A percentile compares a stretch with the other conserved stretches of the same genome.
phyloP scores from a whole-genome alignment of 2,329 filamentous ascomycete genomes.

The Proliferodiscus dingleyae region DNA sequence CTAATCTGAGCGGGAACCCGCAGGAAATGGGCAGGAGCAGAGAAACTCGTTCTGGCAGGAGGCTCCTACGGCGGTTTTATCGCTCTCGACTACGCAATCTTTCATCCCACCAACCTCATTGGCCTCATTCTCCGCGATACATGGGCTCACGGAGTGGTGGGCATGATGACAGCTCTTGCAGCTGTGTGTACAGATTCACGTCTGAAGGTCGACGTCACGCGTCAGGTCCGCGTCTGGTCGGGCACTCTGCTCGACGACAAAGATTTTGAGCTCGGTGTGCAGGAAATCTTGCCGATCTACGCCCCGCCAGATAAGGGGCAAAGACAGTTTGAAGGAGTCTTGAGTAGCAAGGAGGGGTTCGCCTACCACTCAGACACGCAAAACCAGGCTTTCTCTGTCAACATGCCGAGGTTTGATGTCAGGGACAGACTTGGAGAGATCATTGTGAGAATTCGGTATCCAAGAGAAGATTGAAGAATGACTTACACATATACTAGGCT shows the following conservation, averaged over 20 bases:
- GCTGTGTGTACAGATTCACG: not conserved
- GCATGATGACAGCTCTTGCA: not conserved
- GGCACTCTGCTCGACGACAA: conserved; percentile 2
- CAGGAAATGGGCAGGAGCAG: conserved; percentile 4
- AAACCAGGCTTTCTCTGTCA: conserved; percentile 1
- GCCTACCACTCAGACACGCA: conserved; percentile 1
- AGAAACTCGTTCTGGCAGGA: conserved; percentile 3
- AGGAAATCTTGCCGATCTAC: conserved; percentile 4
- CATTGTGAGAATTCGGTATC: not conserved
- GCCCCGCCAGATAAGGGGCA: not conserved
- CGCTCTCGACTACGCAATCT: conserved; percentile 3
- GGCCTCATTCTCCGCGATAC: not conserved
- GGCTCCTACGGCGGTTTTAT: conserved; percentile 4
- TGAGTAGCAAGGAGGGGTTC: not conserved
- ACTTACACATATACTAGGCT: not conserved
- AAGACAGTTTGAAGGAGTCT: not conserved
- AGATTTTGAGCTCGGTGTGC: not conserved
- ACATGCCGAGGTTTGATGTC: conserved; percentile 4
- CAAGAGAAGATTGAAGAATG: not conserved
- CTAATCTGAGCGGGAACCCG: not conserved
- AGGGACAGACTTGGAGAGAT: not conserved
- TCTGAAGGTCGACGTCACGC: conserved; percentile 1
- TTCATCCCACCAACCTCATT: not conserved
- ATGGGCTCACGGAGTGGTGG: not conserved
- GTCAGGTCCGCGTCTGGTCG: conserved; percentile 4